Evolutionary conservation across 2,329 filamentous ascomycete species (phyloP), one percentile per base, ranked within the genome.

Genomic region (Aphanoascus verrucosus): DNA sequence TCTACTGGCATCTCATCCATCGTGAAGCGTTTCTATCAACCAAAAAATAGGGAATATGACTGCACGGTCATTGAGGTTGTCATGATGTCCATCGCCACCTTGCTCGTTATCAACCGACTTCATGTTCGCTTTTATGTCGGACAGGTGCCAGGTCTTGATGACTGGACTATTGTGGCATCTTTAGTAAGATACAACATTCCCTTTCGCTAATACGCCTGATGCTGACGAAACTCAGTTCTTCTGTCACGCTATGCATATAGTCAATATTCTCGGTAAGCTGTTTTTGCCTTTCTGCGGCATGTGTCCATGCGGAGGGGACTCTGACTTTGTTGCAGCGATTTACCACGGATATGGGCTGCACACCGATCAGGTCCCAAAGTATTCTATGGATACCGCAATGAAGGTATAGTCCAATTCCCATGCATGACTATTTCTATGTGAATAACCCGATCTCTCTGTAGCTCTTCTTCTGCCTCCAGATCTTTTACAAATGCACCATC

Each of bases 401-500:
- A 60, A 63, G 57, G 63, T 65, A 52, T 50, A 56, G 28, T 35
- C n/a, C 34, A 23, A 52, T 11, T 15, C 31, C 12, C 8, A 28
- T 37, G 23, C 17, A n/a, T 8, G 2, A 28, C 3, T 20, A 19
- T 11, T 6, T 28, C 19, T 20, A 9, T 14, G 34, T 14, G 12
- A 11, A 3, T 52, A 47, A 44, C 35, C 17, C 44, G 28, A 49
- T 15, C 12, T 20, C 4, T 17, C 19, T 12, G 3, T 15, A 78
- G 76, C 61, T 72, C 17, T 79, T 78, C 61, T 78, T 74, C 56
- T 62, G 76, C 23, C 70, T 74, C 2, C 76, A 79, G 58, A 72
- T 76, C 49, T 74, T 76, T 55, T 80, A 80, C 64, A 79, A 79
- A 58, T 63, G 77, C 57, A 74, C 74, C 41, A 74, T 79, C 55